Evolutionary conservation across 2,329 filamentous ascomycete genomes (phyloP), one percentile per base, ranked within the genome.

Genomic region (Cladophialophora carrionii): DNA sequence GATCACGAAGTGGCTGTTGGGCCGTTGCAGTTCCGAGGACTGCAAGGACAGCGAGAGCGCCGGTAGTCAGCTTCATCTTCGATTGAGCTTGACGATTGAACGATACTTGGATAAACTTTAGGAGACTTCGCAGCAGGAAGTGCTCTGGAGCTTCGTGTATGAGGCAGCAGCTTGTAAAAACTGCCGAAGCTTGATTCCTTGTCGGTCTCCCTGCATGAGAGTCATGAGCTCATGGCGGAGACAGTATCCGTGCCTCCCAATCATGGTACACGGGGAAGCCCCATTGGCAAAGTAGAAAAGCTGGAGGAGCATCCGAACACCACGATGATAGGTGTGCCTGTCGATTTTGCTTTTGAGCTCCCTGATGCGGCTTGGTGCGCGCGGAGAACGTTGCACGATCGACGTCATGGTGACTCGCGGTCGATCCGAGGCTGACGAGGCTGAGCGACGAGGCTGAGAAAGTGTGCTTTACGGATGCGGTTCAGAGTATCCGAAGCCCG

Each of bases 401-500:
- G 24, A 34, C 56, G 56, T 49, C 56, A 58, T 49, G 14, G 56
- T 58, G 56, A 58, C 41, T 24, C n/a, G 12, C 14, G 29, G 17
- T 14, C 4, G 24, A 51, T 51, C 48, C 17, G 22, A 48, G 14
- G 7, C 14, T 7, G 41, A 58, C 26, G 56, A 58, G 56, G 48
- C 46, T 41, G 57, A 24, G 12, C 4, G n/a, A 37, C 8, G n/a
- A 37, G 48, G 14, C 46, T 29, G 20, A 20, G 2, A 20, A n/a
- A 43, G 22, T 60, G 48, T 4, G 24, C 24, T 24, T 8, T 2
- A 55, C 10, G 20, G 20, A 14, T 2, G 26, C 7, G 7, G 41
- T 14, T 49, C 32, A 81, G 64, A 81, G 69, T 56, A 83, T 76
- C 14, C 78, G 77, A 56, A 83, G 75, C 31, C 81, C 81, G 71